Percentiles rank a stretch among this genome's conserved stretches.
These are phyloP conservation scores for Penicillium antarcticum DNA, from an alignment of 495 filamentous ascomycete genomes.

Conservation along the genomic window DNA sequence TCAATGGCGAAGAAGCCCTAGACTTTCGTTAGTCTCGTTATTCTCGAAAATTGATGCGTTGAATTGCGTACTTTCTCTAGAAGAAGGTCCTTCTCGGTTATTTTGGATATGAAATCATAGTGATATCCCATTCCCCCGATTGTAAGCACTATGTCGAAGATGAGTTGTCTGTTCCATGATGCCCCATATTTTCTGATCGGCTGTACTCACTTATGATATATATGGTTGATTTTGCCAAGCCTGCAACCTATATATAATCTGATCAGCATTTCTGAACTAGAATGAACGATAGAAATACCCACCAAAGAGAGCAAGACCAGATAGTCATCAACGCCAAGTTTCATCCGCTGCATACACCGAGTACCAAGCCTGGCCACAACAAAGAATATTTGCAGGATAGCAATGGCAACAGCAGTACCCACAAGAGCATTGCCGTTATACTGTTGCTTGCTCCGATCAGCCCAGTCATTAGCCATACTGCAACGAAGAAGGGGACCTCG, in stretches of 20 bases:
- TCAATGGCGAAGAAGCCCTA: constrained; percentile 16
- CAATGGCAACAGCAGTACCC: constrained; percentile 13
- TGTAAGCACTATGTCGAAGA: constrained; percentile 10
- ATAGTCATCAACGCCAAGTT: constrained; percentile 25
- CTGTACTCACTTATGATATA: constrained; percentile 16
- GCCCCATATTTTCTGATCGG: neutral
- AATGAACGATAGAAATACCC: neutral
- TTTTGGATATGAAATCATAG: constrained; percentile 11
- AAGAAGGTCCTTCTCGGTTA: constrained; percentile 6
- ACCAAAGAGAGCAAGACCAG: constrained; percentile 27
- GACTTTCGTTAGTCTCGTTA: neutral
- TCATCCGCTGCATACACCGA: constrained; percentile 20
- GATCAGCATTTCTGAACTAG: neutral
- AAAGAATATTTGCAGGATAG: constrained; percentile 17
- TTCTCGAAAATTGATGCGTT: neutral
- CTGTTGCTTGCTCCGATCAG: neutral
- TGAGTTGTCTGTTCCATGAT: neutral
- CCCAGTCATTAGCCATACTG: neutral
- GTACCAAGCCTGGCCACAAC: constrained; percentile 29
- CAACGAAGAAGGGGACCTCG: neutral
- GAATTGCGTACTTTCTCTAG: constrained; percentile 9
- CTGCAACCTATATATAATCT: constrained; percentile 5
- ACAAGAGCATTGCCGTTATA: constrained; percentile 13
- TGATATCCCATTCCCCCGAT: constrained; percentile 17
- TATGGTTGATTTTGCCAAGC: constrained; percentile 9